Base-by-base conservation (phyloP, 129 eudicot species). In the Silybum marianum region DNA sequence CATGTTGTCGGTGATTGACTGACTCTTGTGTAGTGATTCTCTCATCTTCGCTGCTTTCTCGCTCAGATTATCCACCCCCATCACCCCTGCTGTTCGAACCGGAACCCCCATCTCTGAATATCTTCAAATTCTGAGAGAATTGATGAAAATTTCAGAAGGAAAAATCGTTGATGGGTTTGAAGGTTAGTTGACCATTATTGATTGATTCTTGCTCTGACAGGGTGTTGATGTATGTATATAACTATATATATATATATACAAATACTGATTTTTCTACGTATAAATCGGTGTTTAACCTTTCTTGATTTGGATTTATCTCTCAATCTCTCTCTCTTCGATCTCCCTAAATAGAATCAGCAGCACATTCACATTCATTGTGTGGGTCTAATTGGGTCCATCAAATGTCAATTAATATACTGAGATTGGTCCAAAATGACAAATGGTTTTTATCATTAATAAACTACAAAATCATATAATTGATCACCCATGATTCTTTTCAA, bases 41-140 rank as follows among this genome's bases (percentile, higher is more conserved):
- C 97, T 88, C 99, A 95, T 95, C 87, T 86, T 82, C 19, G 94
- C 90, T 11, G 97, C 97, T 90, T 88, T 89, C 9, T 90, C 95
- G 80, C 93, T 88, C 88, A 95, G 67, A 71, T 72, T 46, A 84
- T 95, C 97, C 58, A 73, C 88, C 8, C 81, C 85, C 80, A 82
- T 70, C 71, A 34, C 79, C 60, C 58, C 90, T 24, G 84, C 82
- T 42, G 80, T 60, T 7, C 87, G 78, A 21, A 81, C 72, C 69
- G 89, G 88, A 79, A 92, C 76, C 32, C 90, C 92, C 97, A 92
- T 90, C 74, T 36, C 34, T n/a, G 21, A 16, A 7, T 40, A n/a
- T 19, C 30, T 23, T 44, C 60, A 30, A 66, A 72, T 36, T 82
- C 14, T 69, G 16, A 28, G 69, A 74, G 67, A 30, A 65, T 26